Evolutionary conservation across 2,329 filamentous ascomycete species (phyloP), one percentile per base, ranked within the genome.

Genomic region (Fusarium hostae): DNA sequence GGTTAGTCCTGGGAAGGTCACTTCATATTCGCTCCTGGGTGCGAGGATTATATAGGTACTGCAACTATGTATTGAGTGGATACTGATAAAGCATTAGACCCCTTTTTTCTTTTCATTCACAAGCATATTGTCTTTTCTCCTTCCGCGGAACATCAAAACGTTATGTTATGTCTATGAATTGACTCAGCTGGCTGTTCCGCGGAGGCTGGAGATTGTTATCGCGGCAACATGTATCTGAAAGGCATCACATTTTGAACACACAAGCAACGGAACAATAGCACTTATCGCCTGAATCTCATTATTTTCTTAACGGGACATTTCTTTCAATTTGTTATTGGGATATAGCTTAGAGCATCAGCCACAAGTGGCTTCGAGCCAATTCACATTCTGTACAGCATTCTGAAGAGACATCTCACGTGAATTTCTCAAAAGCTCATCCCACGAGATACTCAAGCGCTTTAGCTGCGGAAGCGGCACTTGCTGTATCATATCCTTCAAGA

Each of bases 231-330:
- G 13, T 2, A 16, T 15, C 13, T 9, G 4, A 15, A 13, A 15
- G 12, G 8, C 11, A 10, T 2, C 26, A 22, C 26, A 6, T 10
- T 13, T 15, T 20, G 3, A 6, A 28, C 11, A 20, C 0, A 7
- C 2, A 1, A 26, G 24, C 6, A 3, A 26, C 11, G 5, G 18
- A 40, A 12, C 10, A 6, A 11, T 5, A 26, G 8, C 1, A 7
- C 3, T 0, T 1, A 2, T 10, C 18, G 5, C 3, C 0, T 3
- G 0, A 6, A 9, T 43, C 1, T 43, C 1, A 9, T 6, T 1
- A 5, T 11, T 2, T 8, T 24, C 6, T 18, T 6, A 6, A 24
- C 5, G 1, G 0, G 2, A 12, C 5, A 18, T 5, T 4, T 18
- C 11, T 28, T 15, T 6, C 9, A 2, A 28, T 2, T 3, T 3